These are phyloP conservation scores for Fusarium dimerum DNA, from an alignment of 2,329 filamentous ascomycete species.

Conservation along the genomic window DNA sequence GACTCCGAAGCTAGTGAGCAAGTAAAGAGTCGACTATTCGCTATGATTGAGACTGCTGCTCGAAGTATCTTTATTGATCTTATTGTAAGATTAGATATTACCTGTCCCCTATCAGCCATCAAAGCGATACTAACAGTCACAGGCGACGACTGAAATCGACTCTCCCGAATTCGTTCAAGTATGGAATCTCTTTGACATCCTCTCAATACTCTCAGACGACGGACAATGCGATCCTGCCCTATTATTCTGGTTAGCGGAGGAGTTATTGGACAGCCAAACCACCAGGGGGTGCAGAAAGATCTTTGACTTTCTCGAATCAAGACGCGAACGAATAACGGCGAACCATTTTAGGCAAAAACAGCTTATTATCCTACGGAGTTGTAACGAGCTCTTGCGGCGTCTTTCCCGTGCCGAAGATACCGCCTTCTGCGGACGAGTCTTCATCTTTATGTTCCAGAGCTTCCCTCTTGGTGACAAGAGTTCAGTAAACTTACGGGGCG, in stretches of 20 bases:
- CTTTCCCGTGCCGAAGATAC: conserved; percentile 96
- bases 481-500: conserved; percentile 92
- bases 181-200: conserved; percentile 91
- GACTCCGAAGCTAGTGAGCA: conserved; percentile 42
- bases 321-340: conserved; percentile 83
- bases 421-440: conserved; percentile 94
- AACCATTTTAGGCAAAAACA: conserved; percentile 81
- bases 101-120: conserved; percentile 11
- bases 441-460: conserved; percentile 98
- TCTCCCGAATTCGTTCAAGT: conserved; percentile 77
- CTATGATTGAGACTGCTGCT: conserved; percentile 80
- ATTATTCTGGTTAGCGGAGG: conserved; percentile 88
- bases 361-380: conserved; percentile 86
- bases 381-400: conserved; percentile 91
- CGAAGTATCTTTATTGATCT: conserved; percentile 78
- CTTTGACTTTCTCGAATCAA: conserved; percentile 93
- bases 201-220: conserved; percentile 84
- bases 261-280: conserved; percentile 93
- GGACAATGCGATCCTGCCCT: conserved; percentile 77
- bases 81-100: conserved; percentile 60
- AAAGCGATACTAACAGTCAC: conserved; percentile 32
- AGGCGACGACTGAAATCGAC: conserved; percentile 76
- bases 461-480: conserved; percentile 96
- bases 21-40: conserved; percentile 55
- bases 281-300: conserved; percentile 88